Evolutionary conservation across 345 rosid genomes (phyloP).

Genomic region (Noccaea caerulescens): DNA sequence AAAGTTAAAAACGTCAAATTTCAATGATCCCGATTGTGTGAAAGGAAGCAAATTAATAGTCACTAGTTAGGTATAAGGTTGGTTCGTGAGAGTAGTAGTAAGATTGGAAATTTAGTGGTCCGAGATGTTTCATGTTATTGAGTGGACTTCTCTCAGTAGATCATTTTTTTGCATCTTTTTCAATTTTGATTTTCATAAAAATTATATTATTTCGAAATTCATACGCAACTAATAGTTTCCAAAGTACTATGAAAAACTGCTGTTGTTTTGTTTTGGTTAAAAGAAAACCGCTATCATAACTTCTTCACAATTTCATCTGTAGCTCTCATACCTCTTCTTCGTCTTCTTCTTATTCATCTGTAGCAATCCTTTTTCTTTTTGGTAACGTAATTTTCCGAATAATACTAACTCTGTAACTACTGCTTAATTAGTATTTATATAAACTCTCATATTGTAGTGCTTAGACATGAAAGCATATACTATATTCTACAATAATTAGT

Average conservation of each 20-base stretch:
- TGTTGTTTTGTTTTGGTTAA: too few relatives aligned
- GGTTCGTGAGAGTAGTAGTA: conserved; percentile 39
- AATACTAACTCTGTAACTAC: too few relatives aligned
- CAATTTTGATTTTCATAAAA: neutral
- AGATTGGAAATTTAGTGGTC: conserved; percentile 37
- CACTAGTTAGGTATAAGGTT: conserved; percentile 39
- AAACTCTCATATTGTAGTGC: too few relatives aligned
- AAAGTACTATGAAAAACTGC: neutral
- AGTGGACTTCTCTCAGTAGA: conserved; percentile 8
- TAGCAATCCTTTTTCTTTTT: too few relatives aligned
- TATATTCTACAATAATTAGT: neutral
- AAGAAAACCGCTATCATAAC: too few relatives aligned
- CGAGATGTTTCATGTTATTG: conserved; percentile 34
- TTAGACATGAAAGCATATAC: too few relatives aligned
- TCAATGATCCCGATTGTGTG: conserved; percentile 17
- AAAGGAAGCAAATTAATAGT: conserved; percentile 23
- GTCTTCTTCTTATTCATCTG: too few relatives aligned
- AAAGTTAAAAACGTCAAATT: conserved; percentile 6
- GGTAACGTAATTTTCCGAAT: too few relatives aligned
- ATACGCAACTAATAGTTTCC: neutral
- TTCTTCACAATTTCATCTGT: neutral
- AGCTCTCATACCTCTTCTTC: neutral
- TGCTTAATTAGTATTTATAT: too few relatives aligned
- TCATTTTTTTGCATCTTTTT: neutral
- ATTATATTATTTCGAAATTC: neutral